phyloP scores from a whole-genome alignment of 2,329 filamentous ascomycete species.

The Ambrosiella xylebori region DNA sequence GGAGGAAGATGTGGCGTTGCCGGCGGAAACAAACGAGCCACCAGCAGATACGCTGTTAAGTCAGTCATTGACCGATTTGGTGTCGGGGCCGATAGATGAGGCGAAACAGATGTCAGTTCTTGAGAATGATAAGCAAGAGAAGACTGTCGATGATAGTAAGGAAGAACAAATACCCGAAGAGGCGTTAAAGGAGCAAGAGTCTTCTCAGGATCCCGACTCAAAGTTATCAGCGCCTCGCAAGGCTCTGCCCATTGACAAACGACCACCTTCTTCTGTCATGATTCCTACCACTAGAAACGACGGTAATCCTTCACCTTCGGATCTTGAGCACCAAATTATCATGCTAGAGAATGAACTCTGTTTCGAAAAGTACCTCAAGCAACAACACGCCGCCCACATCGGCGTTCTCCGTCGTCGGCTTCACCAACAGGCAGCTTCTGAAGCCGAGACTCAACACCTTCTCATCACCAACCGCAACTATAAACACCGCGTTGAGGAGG shows the following conservation, averaged over 20 bases:
- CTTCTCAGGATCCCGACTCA: background rate
- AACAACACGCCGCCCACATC: conserved; percentile 68
- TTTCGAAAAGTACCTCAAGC: conserved; percentile 69
- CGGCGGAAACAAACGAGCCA: background rate
- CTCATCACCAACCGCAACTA: conserved; percentile 60
- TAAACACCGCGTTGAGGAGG: conserved; percentile 55
- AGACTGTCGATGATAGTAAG: no score
- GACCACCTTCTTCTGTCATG: background rate
- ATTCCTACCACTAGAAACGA: background rate
- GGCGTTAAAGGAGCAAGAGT: background rate
- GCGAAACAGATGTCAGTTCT: no score
- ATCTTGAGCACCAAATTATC: conserved; percentile 54
- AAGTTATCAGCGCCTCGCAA: background rate
- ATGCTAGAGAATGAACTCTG: conserved; percentile 64
- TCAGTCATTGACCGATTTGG: background rate
- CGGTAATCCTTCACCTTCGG: background rate
- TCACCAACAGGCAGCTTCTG: conserved; percentile 58
- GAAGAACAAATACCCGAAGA: background rate
- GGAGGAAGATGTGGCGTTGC: background rate
- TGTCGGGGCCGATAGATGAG: background rate
- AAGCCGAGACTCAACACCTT: conserved; percentile 68
- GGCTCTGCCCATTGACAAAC: background rate
- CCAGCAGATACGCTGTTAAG: conserved; percentile 1
- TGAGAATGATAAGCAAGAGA: no score
- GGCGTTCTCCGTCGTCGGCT: conserved; percentile 59